Conservation (phyloP, 805 yeast genomes). For the Kodamaea kakaduensis region DNA sequence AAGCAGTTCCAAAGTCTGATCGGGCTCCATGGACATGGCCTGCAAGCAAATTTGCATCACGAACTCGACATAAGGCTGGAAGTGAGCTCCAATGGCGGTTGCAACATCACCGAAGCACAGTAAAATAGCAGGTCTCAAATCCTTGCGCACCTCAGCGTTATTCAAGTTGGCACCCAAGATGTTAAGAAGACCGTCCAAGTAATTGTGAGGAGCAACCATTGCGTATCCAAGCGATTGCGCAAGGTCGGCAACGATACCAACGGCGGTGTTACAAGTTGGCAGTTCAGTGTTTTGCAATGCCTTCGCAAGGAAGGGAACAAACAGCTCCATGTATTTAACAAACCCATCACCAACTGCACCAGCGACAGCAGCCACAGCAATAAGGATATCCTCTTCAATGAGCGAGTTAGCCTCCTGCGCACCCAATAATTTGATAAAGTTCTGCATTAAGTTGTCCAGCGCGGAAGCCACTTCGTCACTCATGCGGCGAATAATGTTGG, state of each 20-base stretch:
- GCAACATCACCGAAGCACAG: conserved; percentile 97
- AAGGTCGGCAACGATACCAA: conserved; percentile 92
- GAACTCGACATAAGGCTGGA: conserved; percentile 69
- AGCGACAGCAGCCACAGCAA: conserved; percentile 88
- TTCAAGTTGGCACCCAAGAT: conserved; percentile 73
- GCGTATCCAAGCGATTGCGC: conserved; percentile 79
- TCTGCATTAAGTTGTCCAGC: conserved; percentile 79
- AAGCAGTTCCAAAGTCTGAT: conserved; percentile 60
- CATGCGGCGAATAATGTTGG: conserved; percentile 80
- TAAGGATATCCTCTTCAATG: conserved; percentile 91
- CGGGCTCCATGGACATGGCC: conserved; percentile 60
- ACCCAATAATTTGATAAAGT: conserved; percentile 67
- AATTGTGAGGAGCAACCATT: conserved; percentile 50
- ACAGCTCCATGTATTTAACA: conserved; percentile 70
- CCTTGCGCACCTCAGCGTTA: conserved; percentile 65
- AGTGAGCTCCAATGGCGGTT: conserved; percentile 73
- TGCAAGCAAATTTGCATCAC: conserved; percentile 75
- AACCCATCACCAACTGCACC: conserved; percentile 71
- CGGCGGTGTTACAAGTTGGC: conserved; percentile 82
- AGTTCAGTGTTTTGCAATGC: conserved; percentile 82
- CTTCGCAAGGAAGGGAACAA: conserved; percentile 74
- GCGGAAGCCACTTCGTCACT: conserved; percentile 61
- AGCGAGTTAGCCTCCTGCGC: conserved; percentile 61
- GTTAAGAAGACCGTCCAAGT: conserved; percentile 77
- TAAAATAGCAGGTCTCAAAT: conserved; percentile 79